A percentile compares a stretch with the other conserved stretches of the same genome.
Conservation (phyloP, 2,329 filamentous ascomycete species). For the Sclerotinia subarctica region DNA sequence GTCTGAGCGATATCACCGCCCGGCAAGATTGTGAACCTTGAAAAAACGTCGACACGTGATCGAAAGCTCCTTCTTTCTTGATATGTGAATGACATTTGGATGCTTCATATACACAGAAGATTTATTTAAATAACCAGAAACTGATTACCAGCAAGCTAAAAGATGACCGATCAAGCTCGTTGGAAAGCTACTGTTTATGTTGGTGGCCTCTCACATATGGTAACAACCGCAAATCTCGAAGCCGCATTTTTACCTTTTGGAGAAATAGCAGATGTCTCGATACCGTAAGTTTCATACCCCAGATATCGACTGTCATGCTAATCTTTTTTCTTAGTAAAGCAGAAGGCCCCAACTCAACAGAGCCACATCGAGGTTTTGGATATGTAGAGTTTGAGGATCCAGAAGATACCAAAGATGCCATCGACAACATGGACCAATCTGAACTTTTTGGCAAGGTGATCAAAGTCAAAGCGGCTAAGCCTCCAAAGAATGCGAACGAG, state of each 20-base stretch:
- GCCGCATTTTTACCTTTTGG: conserved; percentile 97
- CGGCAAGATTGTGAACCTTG: conserved; percentile 6
- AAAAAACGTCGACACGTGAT: conserved; percentile 17
- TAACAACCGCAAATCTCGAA: conserved; percentile 71
- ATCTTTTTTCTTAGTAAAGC: conserved; percentile 55
- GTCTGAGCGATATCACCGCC: conserved; percentile 19
- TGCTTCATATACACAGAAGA: not conserved
- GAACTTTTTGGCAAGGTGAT: conserved; percentile 91
- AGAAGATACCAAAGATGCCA: conserved; percentile 86
- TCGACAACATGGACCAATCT: conserved; percentile 98
- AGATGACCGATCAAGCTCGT: conserved; percentile 77
- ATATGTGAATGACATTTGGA: not conserved
- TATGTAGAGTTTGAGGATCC: conserved; percentile 92
- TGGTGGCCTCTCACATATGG: conserved; percentile 77
- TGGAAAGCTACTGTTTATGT: conserved; percentile 93
- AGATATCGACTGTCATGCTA: conserved; percentile 3
- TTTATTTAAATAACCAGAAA: not conserved
- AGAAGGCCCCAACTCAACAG: conserved; percentile 72
- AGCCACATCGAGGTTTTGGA: conserved; percentile 86
- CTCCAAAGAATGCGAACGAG: conserved; percentile 83
- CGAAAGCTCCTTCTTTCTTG: not conserved
- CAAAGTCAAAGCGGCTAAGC: conserved; percentile 88
- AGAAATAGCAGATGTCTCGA: conserved; percentile 84
- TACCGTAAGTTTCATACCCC: conserved; percentile 52
- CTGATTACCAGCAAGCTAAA: conserved; percentile 24